phyloP scores from a whole-genome alignment of 2,329 filamentous ascomycete genomes.

The Aureobasidium sp. region DNA sequence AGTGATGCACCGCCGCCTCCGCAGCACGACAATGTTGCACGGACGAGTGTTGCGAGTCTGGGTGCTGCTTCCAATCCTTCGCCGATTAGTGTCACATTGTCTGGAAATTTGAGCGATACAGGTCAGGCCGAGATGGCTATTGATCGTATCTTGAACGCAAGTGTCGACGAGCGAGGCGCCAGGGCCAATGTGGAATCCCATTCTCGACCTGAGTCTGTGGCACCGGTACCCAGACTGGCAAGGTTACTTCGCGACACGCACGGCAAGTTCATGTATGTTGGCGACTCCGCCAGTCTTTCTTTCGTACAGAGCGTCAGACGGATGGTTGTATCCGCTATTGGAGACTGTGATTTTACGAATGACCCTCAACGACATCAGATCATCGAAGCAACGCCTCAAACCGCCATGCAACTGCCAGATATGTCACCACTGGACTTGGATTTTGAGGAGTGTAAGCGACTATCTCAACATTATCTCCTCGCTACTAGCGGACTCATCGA shows the following conservation, averaged over 20 bases:
- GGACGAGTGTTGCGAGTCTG: background rate
- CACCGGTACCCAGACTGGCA: slow-evolving; percentile 37
- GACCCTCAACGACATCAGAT: slow-evolving; percentile 14
- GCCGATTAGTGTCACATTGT: slow-evolving; percentile 18
- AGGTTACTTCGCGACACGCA: slow-evolving; percentile 46
- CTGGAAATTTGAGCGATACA: slow-evolving; percentile 24
- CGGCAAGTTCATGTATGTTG: slow-evolving; percentile 49
- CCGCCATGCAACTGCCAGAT: background rate
- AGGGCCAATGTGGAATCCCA: background rate
- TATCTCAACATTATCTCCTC: slow-evolving; percentile 39
- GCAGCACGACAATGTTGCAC: slow-evolving; percentile 8
- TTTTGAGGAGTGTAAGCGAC: slow-evolving; percentile 34
- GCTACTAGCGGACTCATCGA: slow-evolving; percentile 45
- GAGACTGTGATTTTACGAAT: slow-evolving; percentile 16
- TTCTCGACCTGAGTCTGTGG: slow-evolving; percentile 25
- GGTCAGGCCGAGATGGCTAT: slow-evolving; percentile 4
- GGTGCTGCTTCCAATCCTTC: background rate
- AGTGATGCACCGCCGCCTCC: background rate
- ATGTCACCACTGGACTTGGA: slow-evolving; percentile 24
- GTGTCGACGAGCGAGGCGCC: slow-evolving; percentile 26
- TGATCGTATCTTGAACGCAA: slow-evolving; percentile 23
- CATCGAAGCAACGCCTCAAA: slow-evolving; percentile 1
- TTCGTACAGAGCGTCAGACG: slow-evolving; percentile 48
- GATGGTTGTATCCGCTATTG: slow-evolving; percentile 32
- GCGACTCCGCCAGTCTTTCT: slow-evolving; percentile 47